These are phyloP conservation scores for Pilobolus umbonatus DNA, from an alignment of 192 early-diverging fungal genomes.

Conservation along the genomic window DNA sequence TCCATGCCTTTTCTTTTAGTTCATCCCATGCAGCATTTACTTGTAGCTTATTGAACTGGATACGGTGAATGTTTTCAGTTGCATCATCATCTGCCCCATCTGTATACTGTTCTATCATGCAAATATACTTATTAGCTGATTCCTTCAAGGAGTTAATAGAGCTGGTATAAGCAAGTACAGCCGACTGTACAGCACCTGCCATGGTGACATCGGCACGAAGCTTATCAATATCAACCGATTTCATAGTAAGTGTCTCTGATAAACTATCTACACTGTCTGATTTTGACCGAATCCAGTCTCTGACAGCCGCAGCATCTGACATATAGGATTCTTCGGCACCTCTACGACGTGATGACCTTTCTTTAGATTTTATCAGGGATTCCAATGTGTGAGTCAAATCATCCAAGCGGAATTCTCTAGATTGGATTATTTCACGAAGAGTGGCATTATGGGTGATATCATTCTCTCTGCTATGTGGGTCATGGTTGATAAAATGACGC, in stretches of 20 bases:
- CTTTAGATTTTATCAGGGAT: slow-evolving; percentile 18
- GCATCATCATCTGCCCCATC: slow-evolving; percentile 5
- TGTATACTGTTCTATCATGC: slow-evolving; percentile 12
- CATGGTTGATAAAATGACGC: not conserved
- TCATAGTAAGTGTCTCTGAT: not conserved
- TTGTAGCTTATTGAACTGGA: slow-evolving; percentile 5
- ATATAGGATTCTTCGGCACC: slow-evolving; percentile 15
- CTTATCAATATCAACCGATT: not conserved
- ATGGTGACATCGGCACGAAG: slow-evolving; percentile 1
- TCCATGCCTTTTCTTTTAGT: not conserved
- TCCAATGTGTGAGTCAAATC: slow-evolving; percentile 19
- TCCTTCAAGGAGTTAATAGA: slow-evolving; percentile 18
- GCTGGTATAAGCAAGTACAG: slow-evolving; percentile 7
- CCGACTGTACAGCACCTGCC: slow-evolving; percentile 10
- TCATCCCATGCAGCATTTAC: slow-evolving; percentile 19
- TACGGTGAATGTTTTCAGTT: not conserved
- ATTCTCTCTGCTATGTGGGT: not conserved
- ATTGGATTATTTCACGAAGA: slow-evolving; percentile 7
- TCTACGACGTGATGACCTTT: slow-evolving; percentile 22
- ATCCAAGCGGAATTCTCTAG: slow-evolving; percentile 10
- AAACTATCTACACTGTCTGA: not conserved
- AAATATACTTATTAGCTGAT: slow-evolving; percentile 1
- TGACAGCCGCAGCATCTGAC: slow-evolving; percentile 13
- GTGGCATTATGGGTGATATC: slow-evolving; percentile 14
- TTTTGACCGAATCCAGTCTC: slow-evolving; percentile 21